phyloP scores from a whole-genome alignment of 192 early-diverging fungal species.

The Coemansia sp. region DNA sequence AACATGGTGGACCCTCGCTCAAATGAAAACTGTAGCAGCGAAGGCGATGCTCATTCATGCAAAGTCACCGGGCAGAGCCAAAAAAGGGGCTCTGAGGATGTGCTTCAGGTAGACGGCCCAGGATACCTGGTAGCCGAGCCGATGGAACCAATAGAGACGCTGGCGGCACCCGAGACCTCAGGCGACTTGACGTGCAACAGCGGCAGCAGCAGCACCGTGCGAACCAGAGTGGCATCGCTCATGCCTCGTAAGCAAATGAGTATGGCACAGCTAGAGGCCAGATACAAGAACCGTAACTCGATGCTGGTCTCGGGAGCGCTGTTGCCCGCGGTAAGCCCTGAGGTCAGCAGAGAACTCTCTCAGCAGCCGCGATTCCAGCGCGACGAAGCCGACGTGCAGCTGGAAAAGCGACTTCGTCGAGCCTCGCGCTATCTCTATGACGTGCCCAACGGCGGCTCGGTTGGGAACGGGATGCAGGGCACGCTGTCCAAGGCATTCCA shows the following conservation, averaged over 20 bases:
- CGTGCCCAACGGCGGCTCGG: constrained; percentile 21
- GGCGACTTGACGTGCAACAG: not conserved
- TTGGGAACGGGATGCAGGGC: constrained; percentile 18
- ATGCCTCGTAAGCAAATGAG: constrained; percentile 34
- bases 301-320: constrained; percentile 37
- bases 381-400: constrained; percentile 8
- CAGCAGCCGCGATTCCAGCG: constrained; percentile 6
- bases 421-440: constrained; percentile 47
- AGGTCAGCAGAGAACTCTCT: constrained; percentile 1
- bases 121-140: too few relatives aligned
- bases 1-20: too few relatives aligned
- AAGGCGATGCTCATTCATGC: too few relatives aligned
- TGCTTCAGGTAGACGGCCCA: too few relatives aligned
- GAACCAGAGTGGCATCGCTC: not conserved
- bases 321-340: constrained; percentile 11
- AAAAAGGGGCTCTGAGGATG: too few relatives aligned
- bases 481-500: constrained; percentile 29
- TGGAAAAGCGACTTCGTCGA: constrained; percentile 15
- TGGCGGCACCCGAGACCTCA: too few relatives aligned
- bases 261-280: constrained; percentile 35
- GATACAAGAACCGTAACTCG: constrained; percentile 34
- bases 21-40: too few relatives aligned
- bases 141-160: too few relatives aligned
- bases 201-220: not conserved
- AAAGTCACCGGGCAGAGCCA: too few relatives aligned